Evolutionary conservation across 352 stramenopile genomes (phyloP).

Genomic region (Phytophthora sp.): DNA sequence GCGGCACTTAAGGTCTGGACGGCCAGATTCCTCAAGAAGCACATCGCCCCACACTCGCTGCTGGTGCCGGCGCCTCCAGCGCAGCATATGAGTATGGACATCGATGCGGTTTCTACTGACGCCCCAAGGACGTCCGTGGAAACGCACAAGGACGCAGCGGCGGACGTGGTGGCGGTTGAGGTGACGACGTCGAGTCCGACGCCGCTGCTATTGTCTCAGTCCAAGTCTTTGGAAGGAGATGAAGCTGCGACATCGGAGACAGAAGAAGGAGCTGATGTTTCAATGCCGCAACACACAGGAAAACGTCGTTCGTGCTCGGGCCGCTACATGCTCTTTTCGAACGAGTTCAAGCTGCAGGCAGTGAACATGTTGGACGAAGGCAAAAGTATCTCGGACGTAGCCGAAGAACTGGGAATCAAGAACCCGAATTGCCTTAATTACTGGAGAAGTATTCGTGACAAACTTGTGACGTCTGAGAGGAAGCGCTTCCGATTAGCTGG

Average conservation of each 20-base stretch:
- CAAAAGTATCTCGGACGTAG: slow-evolving; percentile 65
- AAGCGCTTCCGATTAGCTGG: slow-evolving; percentile 77
- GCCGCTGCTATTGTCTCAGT: slow-evolving; percentile 17
- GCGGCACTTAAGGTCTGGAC: slow-evolving; percentile 73
- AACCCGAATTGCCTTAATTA: slow-evolving; percentile 75
- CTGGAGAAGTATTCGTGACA: slow-evolving; percentile 82
- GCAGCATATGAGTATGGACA: not conserved
- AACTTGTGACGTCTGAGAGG: slow-evolving; percentile 70
- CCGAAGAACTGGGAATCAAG: slow-evolving; percentile 70
- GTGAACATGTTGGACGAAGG: slow-evolving; percentile 72
- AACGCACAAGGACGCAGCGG: slow-evolving; percentile 6
- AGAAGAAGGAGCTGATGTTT: not conserved
- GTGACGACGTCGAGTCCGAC: not conserved
- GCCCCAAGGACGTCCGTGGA: slow-evolving; percentile 3
- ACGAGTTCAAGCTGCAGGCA: slow-evolving; percentile 83
- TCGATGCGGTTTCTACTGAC: not conserved
- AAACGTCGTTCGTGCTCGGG: slow-evolving; percentile 56
- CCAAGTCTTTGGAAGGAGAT: slow-evolving; percentile 4
- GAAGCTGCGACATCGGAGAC: not conserved
- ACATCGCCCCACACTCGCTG: slow-evolving; percentile 40
- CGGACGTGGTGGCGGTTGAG: not conserved
- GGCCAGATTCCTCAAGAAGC: slow-evolving; percentile 67
- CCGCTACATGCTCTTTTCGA: slow-evolving; percentile 77
- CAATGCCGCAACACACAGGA: slow-evolving; percentile 33
- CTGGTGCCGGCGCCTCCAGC: not conserved